phyloP scores from a whole-genome alignment of 192 early-diverging fungal species.

The Entophlyctis luteolus region DNA sequence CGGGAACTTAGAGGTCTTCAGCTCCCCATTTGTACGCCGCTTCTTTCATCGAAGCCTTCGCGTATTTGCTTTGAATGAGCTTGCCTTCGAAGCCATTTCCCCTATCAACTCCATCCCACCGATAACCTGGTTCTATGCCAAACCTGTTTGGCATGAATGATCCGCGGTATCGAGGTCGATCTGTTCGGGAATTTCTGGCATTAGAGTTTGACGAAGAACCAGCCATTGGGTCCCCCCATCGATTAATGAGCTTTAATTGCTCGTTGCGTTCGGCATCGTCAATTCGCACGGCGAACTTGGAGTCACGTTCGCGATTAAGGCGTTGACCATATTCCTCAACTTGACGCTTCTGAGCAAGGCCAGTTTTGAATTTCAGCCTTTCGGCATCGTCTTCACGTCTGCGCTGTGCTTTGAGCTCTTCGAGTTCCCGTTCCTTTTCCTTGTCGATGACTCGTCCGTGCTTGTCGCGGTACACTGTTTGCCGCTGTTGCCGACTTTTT shows the following conservation, averaged over 20 bases:
- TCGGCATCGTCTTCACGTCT: constrained; percentile 37
- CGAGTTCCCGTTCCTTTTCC: constrained; percentile 41
- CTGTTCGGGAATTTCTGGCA: neutral
- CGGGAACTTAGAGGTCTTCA: constrained; percentile 41
- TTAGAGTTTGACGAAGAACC: too few species aligned
- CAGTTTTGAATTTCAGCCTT: constrained; percentile 59
- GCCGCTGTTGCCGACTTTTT: constrained; percentile 19
- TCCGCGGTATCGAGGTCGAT: constrained; percentile 4
- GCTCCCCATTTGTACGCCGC: constrained; percentile 51
- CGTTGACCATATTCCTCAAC: constrained; percentile 23
- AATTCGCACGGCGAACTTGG: constrained; percentile 44
- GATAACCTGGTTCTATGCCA: constrained; percentile 67
- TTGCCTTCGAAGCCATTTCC: constrained; percentile 70
- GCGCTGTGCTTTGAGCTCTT: constrained; percentile 28
- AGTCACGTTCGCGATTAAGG: constrained; percentile 31
- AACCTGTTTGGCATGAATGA: constrained; percentile 65
- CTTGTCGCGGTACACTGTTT: constrained; percentile 66
- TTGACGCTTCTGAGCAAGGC: constrained; percentile 55
- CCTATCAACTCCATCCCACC: constrained; percentile 80
- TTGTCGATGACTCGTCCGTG: constrained; percentile 54
- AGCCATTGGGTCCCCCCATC: constrained; percentile 71
- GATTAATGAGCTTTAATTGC: constrained; percentile 45
- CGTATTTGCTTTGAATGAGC: constrained; percentile 37
- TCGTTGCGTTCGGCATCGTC: constrained; percentile 49
- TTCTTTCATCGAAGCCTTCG: constrained; percentile 2